Conservation (phyloP, 1,284 basidiomycete genomes). For the Xerocomus alliaceus region DNA sequence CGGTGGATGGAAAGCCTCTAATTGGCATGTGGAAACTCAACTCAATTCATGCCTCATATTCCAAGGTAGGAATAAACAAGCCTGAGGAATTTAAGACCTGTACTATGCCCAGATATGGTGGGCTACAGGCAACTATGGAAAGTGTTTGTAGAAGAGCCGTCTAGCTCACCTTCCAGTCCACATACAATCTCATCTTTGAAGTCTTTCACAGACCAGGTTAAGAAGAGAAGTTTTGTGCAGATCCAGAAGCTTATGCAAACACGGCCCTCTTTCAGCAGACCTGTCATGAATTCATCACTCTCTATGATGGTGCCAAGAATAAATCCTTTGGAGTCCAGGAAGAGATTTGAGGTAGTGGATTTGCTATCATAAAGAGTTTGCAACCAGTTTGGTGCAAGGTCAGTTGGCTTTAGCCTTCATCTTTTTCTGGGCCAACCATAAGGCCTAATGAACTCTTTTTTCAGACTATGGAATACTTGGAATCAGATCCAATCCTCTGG, state of each 20-base stretch:
- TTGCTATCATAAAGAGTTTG: not conserved
- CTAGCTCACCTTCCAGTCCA: not conserved
- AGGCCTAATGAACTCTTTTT: not conserved
- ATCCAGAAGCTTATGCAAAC: slow-evolving; percentile 8
- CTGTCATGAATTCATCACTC: not conserved
- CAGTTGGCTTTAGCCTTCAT: not conserved
- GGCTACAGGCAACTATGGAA: slow-evolving; percentile 4
- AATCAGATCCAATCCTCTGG: slow-evolving; percentile 13
- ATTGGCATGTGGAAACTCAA: slow-evolving; percentile 15
- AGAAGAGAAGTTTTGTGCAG: slow-evolving; percentile 10
- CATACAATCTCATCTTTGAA: slow-evolving; percentile 13
- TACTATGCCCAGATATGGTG: slow-evolving; percentile 7
- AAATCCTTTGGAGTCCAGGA: slow-evolving; percentile 1
- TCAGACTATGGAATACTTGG: not conserved
- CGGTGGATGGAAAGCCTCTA: not conserved
- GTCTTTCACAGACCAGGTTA: slow-evolving; percentile 4
- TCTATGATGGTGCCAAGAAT: not conserved
- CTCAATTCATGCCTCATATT: slow-evolving; percentile 9
- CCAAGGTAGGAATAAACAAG: slow-evolving; percentile 12
- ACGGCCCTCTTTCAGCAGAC: not conserved
- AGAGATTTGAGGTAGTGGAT: not conserved
- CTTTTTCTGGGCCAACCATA: not conserved
- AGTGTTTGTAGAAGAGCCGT: not conserved
- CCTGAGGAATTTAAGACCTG: slow-evolving; percentile 13
- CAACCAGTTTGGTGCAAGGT: not conserved